These are phyloP conservation scores for Fragilaria crotonensis DNA, from an alignment of 108 stramenopile genomes.

Conservation along the genomic window DNA sequence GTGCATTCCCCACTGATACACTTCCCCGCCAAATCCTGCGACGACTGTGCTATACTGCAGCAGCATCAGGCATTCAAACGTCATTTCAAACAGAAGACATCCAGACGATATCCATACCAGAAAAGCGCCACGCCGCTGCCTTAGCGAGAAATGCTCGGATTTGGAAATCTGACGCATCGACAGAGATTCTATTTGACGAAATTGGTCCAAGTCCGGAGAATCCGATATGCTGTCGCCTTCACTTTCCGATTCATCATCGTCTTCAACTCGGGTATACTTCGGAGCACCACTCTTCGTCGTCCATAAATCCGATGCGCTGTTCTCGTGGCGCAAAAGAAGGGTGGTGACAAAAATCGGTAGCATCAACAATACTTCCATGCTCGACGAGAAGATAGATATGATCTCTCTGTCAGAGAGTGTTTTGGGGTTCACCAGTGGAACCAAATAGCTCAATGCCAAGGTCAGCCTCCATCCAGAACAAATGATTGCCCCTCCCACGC, in stretches of 20 bases:
- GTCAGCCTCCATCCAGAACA: conserved; percentile 2
- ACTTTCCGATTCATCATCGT: background rate
- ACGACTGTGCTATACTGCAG: background rate
- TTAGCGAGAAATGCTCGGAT: background rate
- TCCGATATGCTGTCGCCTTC: background rate
- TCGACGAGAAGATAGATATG: background rate
- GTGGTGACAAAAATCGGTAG: background rate
- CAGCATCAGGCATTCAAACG: background rate
- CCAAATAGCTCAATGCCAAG: background rate
- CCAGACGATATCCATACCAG: conserved; percentile 1
- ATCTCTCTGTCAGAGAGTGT: background rate
- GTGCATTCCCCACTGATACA: conserved; percentile 9
- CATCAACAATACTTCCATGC: background rate
- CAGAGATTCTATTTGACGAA: background rate
- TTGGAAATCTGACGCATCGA: background rate
- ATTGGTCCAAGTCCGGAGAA: background rate
- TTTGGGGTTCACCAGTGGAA: background rate
- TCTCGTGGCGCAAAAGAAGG: background rate
- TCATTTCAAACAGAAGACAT: conserved; percentile 2
- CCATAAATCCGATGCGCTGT: background rate
- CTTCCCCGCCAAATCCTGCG: background rate
- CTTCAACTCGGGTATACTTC: too few species aligned
- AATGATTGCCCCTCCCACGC: conserved; percentile 4
- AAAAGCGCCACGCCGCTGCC: background rate
- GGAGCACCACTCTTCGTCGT: background rate